phyloP scores from a whole-genome alignment of 2,329 filamentous ascomycete species.

The Pseudogymnoascus sp. region DNA sequence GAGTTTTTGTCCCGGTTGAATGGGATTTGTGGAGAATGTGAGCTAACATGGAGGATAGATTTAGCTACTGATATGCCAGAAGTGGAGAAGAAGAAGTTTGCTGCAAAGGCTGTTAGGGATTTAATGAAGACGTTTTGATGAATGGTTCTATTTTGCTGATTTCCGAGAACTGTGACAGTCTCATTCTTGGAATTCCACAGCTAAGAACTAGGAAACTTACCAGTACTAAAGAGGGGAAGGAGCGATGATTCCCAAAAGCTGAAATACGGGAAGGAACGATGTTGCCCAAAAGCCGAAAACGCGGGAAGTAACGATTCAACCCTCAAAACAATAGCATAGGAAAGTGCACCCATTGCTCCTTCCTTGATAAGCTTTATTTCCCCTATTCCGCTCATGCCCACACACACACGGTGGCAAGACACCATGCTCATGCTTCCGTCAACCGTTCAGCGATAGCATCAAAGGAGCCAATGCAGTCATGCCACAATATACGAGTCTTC shows the following conservation, averaged over 20 bases:
- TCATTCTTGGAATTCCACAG: neutral
- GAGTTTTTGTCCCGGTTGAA: constrained; percentile 5
- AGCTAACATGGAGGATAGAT: constrained; percentile 32
- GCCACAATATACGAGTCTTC: neutral
- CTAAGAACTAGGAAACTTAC: too few species aligned
- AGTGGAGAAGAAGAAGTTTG: constrained; percentile 52
- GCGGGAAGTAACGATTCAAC: neutral
- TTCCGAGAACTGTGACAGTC: neutral
- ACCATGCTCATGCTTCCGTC: neutral
- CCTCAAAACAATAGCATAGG: neutral
- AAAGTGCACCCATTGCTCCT: neutral
- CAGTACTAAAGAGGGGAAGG: neutral
- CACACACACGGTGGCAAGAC: neutral
- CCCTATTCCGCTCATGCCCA: neutral
- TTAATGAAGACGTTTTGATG: constrained; percentile 44
- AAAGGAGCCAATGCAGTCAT: neutral
- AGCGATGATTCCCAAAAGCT: neutral
- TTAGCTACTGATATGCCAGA: constrained; percentile 51
- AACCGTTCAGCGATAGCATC: neutral
- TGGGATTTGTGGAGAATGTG: constrained; percentile 11
- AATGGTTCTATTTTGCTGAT: neutral
- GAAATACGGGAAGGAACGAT: neutral
- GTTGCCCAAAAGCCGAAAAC: neutral
- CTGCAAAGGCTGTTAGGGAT: constrained; percentile 53
- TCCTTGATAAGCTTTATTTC: neutral